Conservation (phyloP, 805 yeast species). For the Jamesozyma gamospora region DNA sequence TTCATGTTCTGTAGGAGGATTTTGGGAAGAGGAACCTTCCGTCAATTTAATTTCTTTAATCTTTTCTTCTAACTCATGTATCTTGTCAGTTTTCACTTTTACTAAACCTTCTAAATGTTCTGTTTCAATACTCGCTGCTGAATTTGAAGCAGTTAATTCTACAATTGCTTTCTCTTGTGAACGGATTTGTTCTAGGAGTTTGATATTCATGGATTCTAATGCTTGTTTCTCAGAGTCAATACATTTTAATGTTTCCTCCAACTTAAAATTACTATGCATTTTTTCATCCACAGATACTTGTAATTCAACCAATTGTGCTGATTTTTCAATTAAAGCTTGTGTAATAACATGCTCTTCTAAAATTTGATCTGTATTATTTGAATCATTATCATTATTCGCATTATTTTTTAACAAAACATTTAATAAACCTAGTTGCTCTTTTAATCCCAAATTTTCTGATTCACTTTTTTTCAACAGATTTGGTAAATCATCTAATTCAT, state of each 20-base stretch:
- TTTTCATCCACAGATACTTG: constrained; percentile 16
- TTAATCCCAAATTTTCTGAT: constrained; percentile 5
- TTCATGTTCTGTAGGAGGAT: too few relatives aligned
- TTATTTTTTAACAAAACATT: neutral
- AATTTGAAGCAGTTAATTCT: constrained; percentile 9
- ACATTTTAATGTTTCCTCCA: constrained; percentile 8
- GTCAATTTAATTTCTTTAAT: neutral
- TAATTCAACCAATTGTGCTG: constrained; percentile 15
- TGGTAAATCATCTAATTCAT: neutral
- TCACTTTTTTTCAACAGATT: neutral
- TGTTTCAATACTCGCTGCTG: constrained; percentile 10
- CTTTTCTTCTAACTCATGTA: constrained; percentile 9
- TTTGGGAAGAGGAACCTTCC: neutral
- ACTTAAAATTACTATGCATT: constrained; percentile 6
- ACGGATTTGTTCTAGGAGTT: constrained; percentile 15
- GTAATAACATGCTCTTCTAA: constrained; percentile 7
- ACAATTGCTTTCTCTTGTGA: constrained; percentile 14
- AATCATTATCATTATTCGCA: neutral
- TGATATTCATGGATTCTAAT: constrained; percentile 18
- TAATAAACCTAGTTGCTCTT: constrained; percentile 6
- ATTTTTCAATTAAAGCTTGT: constrained; percentile 16
- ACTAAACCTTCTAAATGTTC: constrained; percentile 10
- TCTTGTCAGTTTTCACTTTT: constrained; percentile 8
- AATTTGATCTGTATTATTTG: too few relatives aligned
- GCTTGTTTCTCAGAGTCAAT: constrained; percentile 8